Base-by-base conservation (phyloP, 2,329 filamentous ascomycete genomes). In the Ascochyta rabiei region DNA sequence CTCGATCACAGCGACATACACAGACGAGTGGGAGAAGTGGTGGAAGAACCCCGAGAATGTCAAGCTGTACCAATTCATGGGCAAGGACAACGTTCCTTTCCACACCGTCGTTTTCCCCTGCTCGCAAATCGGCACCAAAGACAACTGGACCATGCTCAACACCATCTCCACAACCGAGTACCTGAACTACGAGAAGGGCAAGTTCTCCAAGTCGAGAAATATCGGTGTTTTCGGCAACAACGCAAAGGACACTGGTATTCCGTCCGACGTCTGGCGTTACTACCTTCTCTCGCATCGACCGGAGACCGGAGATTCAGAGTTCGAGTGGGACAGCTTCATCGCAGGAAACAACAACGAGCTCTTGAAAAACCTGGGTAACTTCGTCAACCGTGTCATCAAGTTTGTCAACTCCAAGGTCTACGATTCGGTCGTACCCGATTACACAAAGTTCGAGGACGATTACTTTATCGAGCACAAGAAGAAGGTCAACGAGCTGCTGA, bases 1-100 rank as follows among this genome's bases (percentile, higher is more conserved):
- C n/a, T 96, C 91, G 1, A 97, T 97, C 64, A 96, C 93, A 1
- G 91, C 90, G 61, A 92, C 86, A 66, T 96, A 96, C 75, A 96
- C 92, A 5, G 83, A 87, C 39, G 83, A 96, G 59, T 97, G 93
- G 93, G 87, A 96, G 79, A 84, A 90, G 70, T 97, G 93, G 93
- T 97, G 93, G 93, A 87, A 89, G 71, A 89, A 96, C 74, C 91
- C 91, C 0, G 88, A 96, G 39, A 83, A 96, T 30, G 92, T 97
- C 42, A 85, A 89, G 70, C 84, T 97, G 12, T 96, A 95, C 76
- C 93, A 97, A 39, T 78, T 97, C 81, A 90, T 96, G 86, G 93
- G 93, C 77, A 97, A 96, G 75, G 90, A 93, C 75, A 93, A 93
- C 63, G 89, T 91, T 15, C 86, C 86, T 6, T 95, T 93, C 81